A percentile compares a stretch with the other conserved stretches of the same genome.
These are phyloP conservation scores for Pichia ethanolica DNA, from an alignment of 805 yeast genomes.

Conservation along the genomic window DNA sequence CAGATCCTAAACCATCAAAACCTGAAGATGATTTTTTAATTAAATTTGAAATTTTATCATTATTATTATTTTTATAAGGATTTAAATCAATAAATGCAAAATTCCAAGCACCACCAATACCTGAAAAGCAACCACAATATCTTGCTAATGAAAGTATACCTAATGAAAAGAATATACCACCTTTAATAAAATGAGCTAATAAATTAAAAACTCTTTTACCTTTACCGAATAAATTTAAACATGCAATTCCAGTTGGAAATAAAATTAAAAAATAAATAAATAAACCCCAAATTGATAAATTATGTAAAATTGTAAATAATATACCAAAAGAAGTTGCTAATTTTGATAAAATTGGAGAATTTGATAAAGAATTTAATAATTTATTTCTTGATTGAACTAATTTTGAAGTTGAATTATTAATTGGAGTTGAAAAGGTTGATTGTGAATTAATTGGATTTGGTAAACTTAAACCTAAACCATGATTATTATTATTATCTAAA, in stretches of 20 bases:
- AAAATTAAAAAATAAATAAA: constrained; percentile 53
- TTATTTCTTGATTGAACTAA: constrained; percentile 22
- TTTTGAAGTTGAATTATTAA: background rate
- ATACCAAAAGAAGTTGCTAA: constrained; percentile 15
- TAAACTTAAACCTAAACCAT: background rate
- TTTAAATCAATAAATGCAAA: constrained; percentile 24
- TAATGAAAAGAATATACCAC: constrained; percentile 73
- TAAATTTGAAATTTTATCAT: no score
- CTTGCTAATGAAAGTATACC: constrained; percentile 82
- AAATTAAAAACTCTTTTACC: constrained; percentile 65
- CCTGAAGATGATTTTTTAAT: no score
- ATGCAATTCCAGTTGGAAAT: constrained; percentile 50
- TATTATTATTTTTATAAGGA: background rate
- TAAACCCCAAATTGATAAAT: constrained; percentile 55
- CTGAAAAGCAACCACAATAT: constrained; percentile 73
- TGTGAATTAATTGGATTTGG: constrained; percentile 1
- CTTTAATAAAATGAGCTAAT: constrained; percentile 93
- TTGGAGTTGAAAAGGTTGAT: background rate
- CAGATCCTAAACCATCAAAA: constrained; percentile 3
- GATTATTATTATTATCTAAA: constrained; percentile 10
- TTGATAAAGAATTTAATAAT: constrained; percentile 29
- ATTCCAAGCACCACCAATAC: constrained; percentile 92
- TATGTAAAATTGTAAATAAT: constrained; percentile 35
- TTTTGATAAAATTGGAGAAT: background rate
- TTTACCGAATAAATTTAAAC: constrained; percentile 63